Evolutionary conservation across 208 protist species (phyloP), one percentile per base, ranked within the genome.

Genomic region (Wallacemonas sp.): DNA sequence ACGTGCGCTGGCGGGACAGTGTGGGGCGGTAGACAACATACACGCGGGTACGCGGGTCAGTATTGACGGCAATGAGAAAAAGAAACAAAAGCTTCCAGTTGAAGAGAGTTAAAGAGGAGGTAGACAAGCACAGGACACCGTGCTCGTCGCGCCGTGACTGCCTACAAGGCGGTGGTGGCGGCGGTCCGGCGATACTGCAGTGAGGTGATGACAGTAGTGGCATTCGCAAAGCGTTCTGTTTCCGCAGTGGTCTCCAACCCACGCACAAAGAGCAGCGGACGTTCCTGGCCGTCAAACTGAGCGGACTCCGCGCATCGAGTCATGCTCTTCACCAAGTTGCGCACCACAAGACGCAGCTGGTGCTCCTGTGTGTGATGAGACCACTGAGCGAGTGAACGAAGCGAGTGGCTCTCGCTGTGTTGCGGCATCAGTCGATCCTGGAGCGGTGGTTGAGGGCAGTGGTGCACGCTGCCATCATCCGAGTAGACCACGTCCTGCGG

Each of bases 161-260:
- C 37, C 37, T 42, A 12, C 37, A 42, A n/a, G 13, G 37, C 37
- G 12, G 37, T 17, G n/a, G n/a, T n/a, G n/a, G n/a, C n/a, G n/a
- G n/a, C n/a, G n/a, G n/a, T n/a, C n/a, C 50, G 50, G 17, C 78
- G 70, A 54, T 76, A 85, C 44, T 83, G 81, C 45, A 87, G 55
- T 0, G 81, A 83, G 5, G 76, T 78, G 21, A 73, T 53, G 6
- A 83, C 70, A 12, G 81, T 69, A 38, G 44, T 57, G 32, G 63
- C 55, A 48, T 50, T 53, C 21, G 83, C 63, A 39, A 70, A 72
- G 44, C 59, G 62, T 63, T 87, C 81, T 30, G 66, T 68, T 66
- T 87, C 81, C 15, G 66, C 33, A n/a, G 62, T 67, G 39, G 78
- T 68, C 60, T 83, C 73, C 32, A 87, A 67, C 4, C 62, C 77